Base-by-base conservation (phyloP, 495 filamentous ascomycete species). In the Penicillium roqueforti region DNA sequence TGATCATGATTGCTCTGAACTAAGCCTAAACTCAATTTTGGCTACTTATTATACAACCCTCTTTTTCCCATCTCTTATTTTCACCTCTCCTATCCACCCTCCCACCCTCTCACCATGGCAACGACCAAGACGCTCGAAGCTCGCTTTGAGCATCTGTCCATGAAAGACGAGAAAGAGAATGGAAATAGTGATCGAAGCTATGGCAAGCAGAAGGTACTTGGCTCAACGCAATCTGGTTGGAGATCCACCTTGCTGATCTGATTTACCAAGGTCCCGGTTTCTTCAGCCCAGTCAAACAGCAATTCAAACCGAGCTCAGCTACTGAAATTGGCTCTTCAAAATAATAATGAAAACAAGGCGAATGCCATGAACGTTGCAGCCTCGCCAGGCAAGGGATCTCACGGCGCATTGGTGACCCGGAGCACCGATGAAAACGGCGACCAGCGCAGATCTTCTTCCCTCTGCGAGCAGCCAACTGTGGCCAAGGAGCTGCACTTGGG, bases 401-500 rank as follows among this genome's bases (percentile, higher is more conserved):
- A 73, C 34, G 64, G 57, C 19, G 63, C 73, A 11, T 59, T 76
- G 11, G 68, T 74, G 4, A 68, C 76, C 29, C 75, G 77, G 32
- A 66, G 65, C 31, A 75, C 80, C 9, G 80, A 86, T 48, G 85
- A 89, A 55, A 76, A 78, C 31, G 72, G 71, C 20, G 71, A 75
- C 2, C 80, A 83, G 56, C 77, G 79, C 38, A 76, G 74, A 37
- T 79, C 81, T 5, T 69, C 75, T 18, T 63, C 73, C 2, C 73
- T 86, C 51, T 83, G 84, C 51, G 77, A 83, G 47, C 83, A 89
- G 63, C 72, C 83, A 44, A 22, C 62, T 13, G 55, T 76, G 41
- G 82, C 85, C 3, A 92, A 87, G 60, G 80, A 91, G 47, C 89
- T 93, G 67, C 91, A 97, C 58, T 85, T 98, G 2, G 91, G 92